A percentile compares a stretch with the other conserved stretches of the same genome.
These are phyloP conservation scores for Corniculantispora saksenae DNA, from an alignment of 2,329 filamentous ascomycete genomes.

Conservation along the genomic window DNA sequence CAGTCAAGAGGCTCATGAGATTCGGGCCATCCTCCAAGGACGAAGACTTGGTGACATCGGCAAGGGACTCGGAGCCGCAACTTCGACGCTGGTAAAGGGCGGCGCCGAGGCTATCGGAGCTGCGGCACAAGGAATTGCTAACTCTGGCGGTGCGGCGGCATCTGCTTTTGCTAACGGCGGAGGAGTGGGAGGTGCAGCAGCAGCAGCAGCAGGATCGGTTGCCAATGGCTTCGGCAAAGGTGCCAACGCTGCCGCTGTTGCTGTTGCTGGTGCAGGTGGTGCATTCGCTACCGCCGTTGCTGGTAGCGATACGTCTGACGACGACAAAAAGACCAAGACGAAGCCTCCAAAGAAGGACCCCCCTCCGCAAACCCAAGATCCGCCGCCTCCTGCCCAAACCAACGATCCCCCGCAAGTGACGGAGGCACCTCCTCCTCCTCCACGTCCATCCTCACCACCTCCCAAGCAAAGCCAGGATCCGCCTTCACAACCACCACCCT, in stretches of 20 bases:
- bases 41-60: neutral
- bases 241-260: neutral
- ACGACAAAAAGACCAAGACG: neutral
- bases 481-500: neutral
- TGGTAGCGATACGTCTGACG: neutral
- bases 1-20: constrained; percentile 11
- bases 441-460: neutral
- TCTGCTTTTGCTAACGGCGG: neutral
- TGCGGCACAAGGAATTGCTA: neutral
- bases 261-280: neutral
- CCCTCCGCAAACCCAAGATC: neutral
- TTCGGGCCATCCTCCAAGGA: constrained; percentile 5
- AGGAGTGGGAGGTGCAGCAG: neutral
- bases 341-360: neutral
- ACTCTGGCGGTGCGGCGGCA: neutral
- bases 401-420: constrained; percentile 4
- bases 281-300: neutral
- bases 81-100: neutral
- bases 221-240: constrained; percentile 6
- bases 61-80: constrained; percentile 4
- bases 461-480: neutral
- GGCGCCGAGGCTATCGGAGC: neutral
- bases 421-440: neutral
- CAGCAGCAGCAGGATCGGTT: neutral
- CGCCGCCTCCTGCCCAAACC: neutral